Conservation (phyloP, 441 rosid genomes). For the Croton setiger region DNA sequence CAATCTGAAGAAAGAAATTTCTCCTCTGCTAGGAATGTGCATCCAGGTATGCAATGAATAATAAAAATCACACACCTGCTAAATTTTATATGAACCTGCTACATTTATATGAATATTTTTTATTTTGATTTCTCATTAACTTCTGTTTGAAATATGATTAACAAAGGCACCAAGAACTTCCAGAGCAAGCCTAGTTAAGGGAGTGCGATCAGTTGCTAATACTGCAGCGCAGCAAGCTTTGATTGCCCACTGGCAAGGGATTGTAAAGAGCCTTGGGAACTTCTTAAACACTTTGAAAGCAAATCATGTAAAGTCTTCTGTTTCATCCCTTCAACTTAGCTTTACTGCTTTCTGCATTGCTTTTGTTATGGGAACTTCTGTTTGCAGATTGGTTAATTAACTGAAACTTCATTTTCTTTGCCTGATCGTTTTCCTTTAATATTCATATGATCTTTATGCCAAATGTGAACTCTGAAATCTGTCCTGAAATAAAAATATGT, state of each 20-base stretch:
- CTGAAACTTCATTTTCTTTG: not conserved
- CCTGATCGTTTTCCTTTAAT: not conserved
- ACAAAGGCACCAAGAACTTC: constrained; percentile 98
- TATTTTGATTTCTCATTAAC: not conserved
- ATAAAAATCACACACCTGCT: not conserved
- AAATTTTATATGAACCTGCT: not conserved
- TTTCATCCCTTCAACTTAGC: not conserved
- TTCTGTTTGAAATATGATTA: constrained; percentile 19
- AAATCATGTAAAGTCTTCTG: constrained; percentile 53
- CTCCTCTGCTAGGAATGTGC: constrained; percentile 97
- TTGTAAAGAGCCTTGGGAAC: constrained; percentile 91
- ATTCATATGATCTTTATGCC: not conserved
- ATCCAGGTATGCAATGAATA: constrained; percentile 63
- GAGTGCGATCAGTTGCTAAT: constrained; percentile 84
- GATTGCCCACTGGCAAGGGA: constrained; percentile 99
- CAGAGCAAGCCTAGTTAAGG: constrained; percentile 98
- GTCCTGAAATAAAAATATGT: not conserved
- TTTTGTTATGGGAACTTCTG: not conserved
- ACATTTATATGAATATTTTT: constrained; percentile 7
- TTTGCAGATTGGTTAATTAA: not conserved
- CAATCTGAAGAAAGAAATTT: constrained; percentile 97
- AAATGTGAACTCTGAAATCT: not conserved
- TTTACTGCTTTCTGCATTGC: not conserved
- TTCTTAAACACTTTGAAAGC: constrained; percentile 78
- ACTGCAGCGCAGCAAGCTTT: constrained; percentile 88